Evolutionary conservation across 257 asterid species (phyloP), one percentile per base, ranked within the genome.

Genomic region (Scutellaria barbata): DNA sequence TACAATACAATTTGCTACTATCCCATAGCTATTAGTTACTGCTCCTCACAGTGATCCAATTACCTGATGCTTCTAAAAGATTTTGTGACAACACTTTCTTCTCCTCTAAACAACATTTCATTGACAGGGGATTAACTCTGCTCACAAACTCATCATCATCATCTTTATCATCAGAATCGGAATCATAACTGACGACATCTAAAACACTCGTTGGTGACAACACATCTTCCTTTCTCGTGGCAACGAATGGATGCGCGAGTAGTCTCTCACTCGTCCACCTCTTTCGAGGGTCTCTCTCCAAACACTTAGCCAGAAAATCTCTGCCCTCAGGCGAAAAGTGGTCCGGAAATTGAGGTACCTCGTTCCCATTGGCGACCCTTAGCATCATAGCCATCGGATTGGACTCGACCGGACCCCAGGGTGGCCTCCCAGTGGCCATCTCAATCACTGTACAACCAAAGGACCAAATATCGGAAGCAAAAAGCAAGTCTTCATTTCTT

Each of bases 371-470:
- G 0, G 86, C 87, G 45, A 85, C 81, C 74, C 52, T 80, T 20
- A 87, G 30, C 50, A 85, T n/a, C 5, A 63, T 69, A 48, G 80
- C 86, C 79, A 78, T 60, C 13, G 82, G 83, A 53, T 86, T 54
- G 5, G 75, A 16, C 12, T 33, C 57, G 10, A 74, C 76, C 7
- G 59, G 52, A 3, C 65, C 74, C 95, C 95, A 88, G 0, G 91
- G 88, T 0, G 85, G 81, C 66, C 63, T 62, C 0, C 92, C 95
- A 0, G 87, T 85, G 40, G 85, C 89, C 95, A 85, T 84, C 74
- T 88, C 95, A n/a, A 85, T 84, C 6, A 88, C 73, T 6, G 91
- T 84, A 42, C 95, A 85, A 1, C 89, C 95, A n/a, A 85, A 66
- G 2, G 95, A 88, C 95, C 95, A 88, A 0, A 85, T 85, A 75